Conservation (phyloP, 163 green algal genomes). For the Coccomyxa subellipsoidea region DNA sequence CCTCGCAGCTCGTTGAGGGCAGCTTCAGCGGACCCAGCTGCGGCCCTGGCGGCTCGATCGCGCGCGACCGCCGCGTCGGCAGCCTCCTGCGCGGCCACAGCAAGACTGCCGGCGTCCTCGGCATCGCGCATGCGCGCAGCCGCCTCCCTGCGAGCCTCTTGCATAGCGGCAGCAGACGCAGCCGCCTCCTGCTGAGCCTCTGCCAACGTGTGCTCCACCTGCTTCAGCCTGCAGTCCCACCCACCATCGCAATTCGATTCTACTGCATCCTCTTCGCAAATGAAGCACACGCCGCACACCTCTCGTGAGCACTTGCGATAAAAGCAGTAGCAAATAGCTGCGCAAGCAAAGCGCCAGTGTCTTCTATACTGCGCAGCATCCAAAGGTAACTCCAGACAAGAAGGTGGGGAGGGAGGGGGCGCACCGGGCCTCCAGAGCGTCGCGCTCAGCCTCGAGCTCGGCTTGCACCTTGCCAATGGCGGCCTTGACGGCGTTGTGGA, state of each 20-base stretch:
- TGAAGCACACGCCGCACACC: no score
- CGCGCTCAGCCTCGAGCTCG: constrained; percentile 29
- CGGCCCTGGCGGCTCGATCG: not conserved
- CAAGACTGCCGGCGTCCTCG: not conserved
- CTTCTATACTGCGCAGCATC: no score
- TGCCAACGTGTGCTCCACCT: constrained; percentile 11
- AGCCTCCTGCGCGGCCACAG: constrained; percentile 13
- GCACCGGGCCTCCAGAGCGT: constrained; percentile 19
- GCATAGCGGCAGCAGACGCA: not conserved
- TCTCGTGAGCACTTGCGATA: no score
- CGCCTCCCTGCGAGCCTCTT: constrained; percentile 1
- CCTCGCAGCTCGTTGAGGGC: not conserved
- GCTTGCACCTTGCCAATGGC: constrained; percentile 17
- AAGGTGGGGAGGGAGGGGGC: not conserved
- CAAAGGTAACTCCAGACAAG: not conserved
- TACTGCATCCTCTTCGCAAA: no score
- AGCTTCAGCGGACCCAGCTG: not conserved
- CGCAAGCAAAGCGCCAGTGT: no score
- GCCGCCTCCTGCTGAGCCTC: constrained; percentile 17
- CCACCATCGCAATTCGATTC: no score
- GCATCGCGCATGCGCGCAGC: not conserved
- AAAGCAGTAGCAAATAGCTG: no score
- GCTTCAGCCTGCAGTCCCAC: constrained; percentile 18
- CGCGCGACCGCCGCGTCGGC: not conserved
- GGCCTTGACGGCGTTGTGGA: constrained; percentile 30